Percentiles rank a stretch among this genome's conserved stretches.
Evolutionary conservation across 2,329 filamentous ascomycete species (phyloP).

Genomic region (Aureobasidium mangrovei): DNA sequence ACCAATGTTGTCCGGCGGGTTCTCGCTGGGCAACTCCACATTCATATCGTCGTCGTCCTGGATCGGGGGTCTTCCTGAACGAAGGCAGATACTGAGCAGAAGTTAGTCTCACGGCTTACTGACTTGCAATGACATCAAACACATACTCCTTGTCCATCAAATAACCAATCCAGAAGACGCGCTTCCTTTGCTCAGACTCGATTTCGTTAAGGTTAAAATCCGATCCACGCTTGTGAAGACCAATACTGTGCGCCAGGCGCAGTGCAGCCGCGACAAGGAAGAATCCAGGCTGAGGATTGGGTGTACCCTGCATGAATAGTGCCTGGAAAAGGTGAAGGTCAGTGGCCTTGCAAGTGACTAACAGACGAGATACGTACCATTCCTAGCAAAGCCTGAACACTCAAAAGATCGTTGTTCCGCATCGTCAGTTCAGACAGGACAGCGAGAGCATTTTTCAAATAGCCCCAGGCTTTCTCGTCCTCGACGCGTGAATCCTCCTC

Average conservation of each 20-base stretch:
- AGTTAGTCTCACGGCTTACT: slow-evolving; percentile 17
- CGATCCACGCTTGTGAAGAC: slow-evolving; percentile 84
- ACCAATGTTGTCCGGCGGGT: slow-evolving; percentile 85
- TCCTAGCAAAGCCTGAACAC: slow-evolving; percentile 85
- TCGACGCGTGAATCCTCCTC: slow-evolving; percentile 84
- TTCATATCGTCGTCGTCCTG: slow-evolving; percentile 85
- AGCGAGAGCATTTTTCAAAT: slow-evolving; percentile 92
- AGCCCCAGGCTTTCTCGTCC: slow-evolving; percentile 89
- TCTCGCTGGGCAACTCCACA: slow-evolving; percentile 83
- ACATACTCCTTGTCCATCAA: slow-evolving; percentile 61
- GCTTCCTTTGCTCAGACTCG: slow-evolving; percentile 82
- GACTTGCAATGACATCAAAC: neutral
- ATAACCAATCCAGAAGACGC: slow-evolving; percentile 71
- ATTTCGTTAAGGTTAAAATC: slow-evolving; percentile 89
- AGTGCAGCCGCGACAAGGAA: slow-evolving; percentile 87
- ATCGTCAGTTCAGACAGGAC: slow-evolving; percentile 89
- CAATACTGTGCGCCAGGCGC: slow-evolving; percentile 84
- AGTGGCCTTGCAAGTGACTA: neutral
- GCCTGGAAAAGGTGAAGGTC: slow-evolving; percentile 38
- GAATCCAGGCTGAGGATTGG: slow-evolving; percentile 90
- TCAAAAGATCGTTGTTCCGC: slow-evolving; percentile 90
- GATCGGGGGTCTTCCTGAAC: slow-evolving; percentile 61
- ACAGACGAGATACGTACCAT: slow-evolving; percentile 48
- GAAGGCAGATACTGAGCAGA: slow-evolving; percentile 50
- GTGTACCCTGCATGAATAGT: slow-evolving; percentile 89